Percentiles rank a stretch among this genome's conserved stretches.
These are phyloP conservation scores for Penicillium arizonense DNA, from an alignment of 495 filamentous ascomycete species.

Conservation along the genomic window DNA sequence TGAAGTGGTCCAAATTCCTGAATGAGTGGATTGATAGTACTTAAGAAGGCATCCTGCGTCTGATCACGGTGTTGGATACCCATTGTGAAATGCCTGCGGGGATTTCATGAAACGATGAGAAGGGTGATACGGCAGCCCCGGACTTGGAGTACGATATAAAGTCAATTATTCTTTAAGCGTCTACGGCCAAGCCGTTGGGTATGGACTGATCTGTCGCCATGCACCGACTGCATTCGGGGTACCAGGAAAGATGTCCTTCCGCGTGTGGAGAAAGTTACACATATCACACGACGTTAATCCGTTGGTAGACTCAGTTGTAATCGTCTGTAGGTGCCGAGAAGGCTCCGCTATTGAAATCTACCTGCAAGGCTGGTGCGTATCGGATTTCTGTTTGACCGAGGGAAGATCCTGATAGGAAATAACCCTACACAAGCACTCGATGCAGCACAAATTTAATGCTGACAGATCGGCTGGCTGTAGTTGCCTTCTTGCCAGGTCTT, in stretches of 20 bases:
- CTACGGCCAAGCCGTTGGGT: background rate
- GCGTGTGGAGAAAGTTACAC: slow-evolving; percentile 4
- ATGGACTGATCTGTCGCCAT: background rate
- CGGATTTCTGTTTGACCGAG: too few species aligned
- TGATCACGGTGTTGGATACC: slow-evolving; percentile 28
- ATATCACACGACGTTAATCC: background rate
- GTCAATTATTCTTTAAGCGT: background rate
- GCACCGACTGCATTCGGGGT: slow-evolving; percentile 22
- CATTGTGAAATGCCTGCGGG: slow-evolving; percentile 11
- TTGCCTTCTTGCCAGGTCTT: too few species aligned
- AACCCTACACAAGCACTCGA: too few species aligned
- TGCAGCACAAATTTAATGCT: too few species aligned
- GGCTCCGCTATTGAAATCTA: too few species aligned
- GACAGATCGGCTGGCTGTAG: too few species aligned
- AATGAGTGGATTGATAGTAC: slow-evolving; percentile 1
- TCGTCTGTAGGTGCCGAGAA: too few species aligned
- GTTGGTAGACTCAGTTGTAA: background rate
- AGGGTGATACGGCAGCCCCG: background rate
- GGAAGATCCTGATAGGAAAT: too few species aligned
- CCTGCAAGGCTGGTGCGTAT: too few species aligned
- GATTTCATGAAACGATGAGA: background rate
- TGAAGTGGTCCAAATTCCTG: slow-evolving; percentile 35
- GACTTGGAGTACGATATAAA: background rate
- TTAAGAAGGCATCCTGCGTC: slow-evolving; percentile 8
- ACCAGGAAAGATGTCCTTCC: slow-evolving; percentile 7